These are phyloP conservation scores for Globisporangium cylindrosporum DNA, from an alignment of 352 stramenopile genomes.

Conservation along the genomic window DNA sequence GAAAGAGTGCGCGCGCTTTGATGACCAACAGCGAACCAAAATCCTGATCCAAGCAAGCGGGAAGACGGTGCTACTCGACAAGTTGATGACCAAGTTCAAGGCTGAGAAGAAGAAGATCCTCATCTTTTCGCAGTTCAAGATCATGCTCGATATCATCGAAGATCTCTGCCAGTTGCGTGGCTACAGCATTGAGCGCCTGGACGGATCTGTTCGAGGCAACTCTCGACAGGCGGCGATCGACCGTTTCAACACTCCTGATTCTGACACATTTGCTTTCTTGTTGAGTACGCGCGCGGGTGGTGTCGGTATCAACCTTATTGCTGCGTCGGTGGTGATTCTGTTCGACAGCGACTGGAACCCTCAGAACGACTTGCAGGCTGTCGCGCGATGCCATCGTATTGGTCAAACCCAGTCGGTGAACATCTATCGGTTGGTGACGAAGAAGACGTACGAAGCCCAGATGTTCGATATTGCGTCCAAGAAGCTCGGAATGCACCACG, in stretches of 20 bases:
- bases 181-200: slow-evolving; percentile 93
- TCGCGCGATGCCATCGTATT: slow-evolving; percentile 98
- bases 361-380: slow-evolving; percentile 98
- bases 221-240: slow-evolving; percentile 98
- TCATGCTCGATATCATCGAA: slow-evolving; percentile 97
- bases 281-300: slow-evolving; percentile 94
- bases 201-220: slow-evolving; percentile 96
- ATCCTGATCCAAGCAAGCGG: slow-evolving; percentile 86
- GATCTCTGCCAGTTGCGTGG: slow-evolving; percentile 78
- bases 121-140: slow-evolving; percentile 99
- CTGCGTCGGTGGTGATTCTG: slow-evolving; percentile 83
- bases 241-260: slow-evolving; percentile 94
- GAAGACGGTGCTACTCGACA: slow-evolving; percentile 99
- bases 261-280: slow-evolving; percentile 97
- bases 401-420: slow-evolving; percentile 99
- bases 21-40: slow-evolving; percentile 68
- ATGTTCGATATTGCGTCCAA: slow-evolving; percentile 99
- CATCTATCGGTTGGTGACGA: slow-evolving; percentile 99
- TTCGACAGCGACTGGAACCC: slow-evolving; percentile 98
- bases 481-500: slow-evolving; percentile 98
- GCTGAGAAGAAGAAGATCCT: slow-evolving; percentile 98
- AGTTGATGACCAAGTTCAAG: slow-evolving; percentile 97
- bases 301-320: slow-evolving; percentile 96
- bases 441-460: slow-evolving; percentile 98
- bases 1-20: slow-evolving; percentile 89